Conservation (phyloP, 257 asterid species). For the Henckelia pumila region DNA sequence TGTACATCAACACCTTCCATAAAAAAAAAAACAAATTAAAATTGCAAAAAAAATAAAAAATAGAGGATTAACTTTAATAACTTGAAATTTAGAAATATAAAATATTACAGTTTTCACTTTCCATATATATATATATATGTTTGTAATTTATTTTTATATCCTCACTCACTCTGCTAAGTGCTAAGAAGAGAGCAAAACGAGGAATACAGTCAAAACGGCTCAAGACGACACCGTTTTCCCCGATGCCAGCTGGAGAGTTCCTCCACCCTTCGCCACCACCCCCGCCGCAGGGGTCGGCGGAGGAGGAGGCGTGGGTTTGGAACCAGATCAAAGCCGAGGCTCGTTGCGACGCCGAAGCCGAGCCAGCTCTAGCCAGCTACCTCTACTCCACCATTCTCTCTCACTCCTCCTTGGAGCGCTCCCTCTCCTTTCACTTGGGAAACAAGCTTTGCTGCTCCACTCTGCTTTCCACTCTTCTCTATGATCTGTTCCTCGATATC, state of each 20-base stretch:
- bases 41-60: no score
- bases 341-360: constrained; percentile 75
- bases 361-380: constrained; percentile 88
- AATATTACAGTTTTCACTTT: no score
- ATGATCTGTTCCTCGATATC: constrained; percentile 70
- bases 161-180: no score
- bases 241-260: constrained; percentile 67
- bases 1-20: no score
- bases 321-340: constrained; percentile 72
- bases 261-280: constrained; percentile 39
- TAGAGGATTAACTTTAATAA: no score
- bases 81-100: no score
- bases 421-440: constrained; percentile 79
- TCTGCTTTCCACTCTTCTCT: constrained; percentile 75
- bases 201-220: not conserved
- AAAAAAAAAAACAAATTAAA: no score
- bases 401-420: constrained; percentile 81
- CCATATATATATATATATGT: no score
- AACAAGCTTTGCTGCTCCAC: constrained; percentile 93
- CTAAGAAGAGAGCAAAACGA: no score
- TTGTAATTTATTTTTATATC: no score
- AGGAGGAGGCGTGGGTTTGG: constrained; percentile 76
- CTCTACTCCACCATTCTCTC: constrained; percentile 77
- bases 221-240: constrained; percentile 29
- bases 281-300: constrained; percentile 48